phyloP scores from a whole-genome alignment of 345 rosid species.

The Melaleuca alternifolia region DNA sequence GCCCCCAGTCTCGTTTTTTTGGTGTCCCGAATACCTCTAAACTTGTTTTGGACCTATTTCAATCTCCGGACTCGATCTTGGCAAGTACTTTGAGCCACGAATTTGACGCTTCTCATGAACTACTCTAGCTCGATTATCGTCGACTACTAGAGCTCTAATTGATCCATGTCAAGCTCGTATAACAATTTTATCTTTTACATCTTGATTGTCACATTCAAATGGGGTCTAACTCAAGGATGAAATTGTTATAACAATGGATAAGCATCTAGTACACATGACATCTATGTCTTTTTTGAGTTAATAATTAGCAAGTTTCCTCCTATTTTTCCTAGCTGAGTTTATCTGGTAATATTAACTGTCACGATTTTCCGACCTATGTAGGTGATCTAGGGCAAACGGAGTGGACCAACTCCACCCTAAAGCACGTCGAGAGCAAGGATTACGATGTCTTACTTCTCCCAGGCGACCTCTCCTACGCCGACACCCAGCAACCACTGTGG shows the following conservation, averaged over 20 bases:
- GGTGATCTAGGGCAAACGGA: constrained; percentile 95
- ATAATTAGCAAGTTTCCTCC: not conserved
- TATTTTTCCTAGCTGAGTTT: not conserved
- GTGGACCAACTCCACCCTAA: constrained; percentile 68
- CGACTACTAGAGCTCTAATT: not conserved
- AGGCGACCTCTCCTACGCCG: constrained; percentile 79
- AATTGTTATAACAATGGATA: too few relatives aligned
- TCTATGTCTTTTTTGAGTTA: too few relatives aligned
- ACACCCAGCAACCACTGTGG: constrained; percentile 64
- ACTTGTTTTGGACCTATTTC: not conserved
- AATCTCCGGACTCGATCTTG: not conserved
- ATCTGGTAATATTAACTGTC: not conserved
- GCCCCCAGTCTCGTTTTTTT: not conserved
- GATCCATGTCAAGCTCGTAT: not conserved
- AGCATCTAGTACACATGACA: too few relatives aligned
- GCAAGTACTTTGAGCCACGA: not conserved
- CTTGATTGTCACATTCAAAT: too few relatives aligned
- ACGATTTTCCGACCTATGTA: not conserved
- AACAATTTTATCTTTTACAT: not conserved
- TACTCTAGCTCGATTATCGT: not conserved
- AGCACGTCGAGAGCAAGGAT: constrained; percentile 33
- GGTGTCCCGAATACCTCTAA: not conserved
- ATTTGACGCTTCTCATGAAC: not conserved
- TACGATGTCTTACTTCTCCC: constrained; percentile 73
- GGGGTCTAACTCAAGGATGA: too few relatives aligned